Evolutionary conservation across 768 basidiomycete species (phyloP), one percentile per base, ranked within the genome.

Genomic region (Suillus bovinus): DNA sequence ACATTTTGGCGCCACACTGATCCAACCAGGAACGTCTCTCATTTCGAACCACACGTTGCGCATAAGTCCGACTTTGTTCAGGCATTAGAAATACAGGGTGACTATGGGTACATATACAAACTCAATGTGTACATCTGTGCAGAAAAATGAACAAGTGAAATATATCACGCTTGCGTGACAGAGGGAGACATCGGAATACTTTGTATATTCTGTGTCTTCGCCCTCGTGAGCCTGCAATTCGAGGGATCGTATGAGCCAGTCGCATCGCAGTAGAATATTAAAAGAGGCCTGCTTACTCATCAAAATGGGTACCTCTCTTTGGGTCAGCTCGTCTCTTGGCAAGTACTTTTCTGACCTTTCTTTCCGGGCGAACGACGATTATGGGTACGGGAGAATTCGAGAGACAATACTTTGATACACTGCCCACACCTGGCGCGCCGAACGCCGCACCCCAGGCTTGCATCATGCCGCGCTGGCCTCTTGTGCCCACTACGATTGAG

Each of bases 311-410:
- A 5, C 93, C 92, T 22, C 94, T 82, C 76, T 94, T 97, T 3
- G 94, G 94, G 70, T 97, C 88, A 53, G 90, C 91, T 50, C 89
- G 82, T 31, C 95, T 83, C 73, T 97, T 96, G 69, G 90, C 93
- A 50, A 90, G 78, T 0, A 86, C 86, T 73, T 96, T 96, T 65
- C 86, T 84, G 33, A 95, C 87, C 70, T 95, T 94, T 41, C 91
- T 82, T 68, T 94, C 92, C 2, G 94, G 93, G 4, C 94, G 84
- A 46, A 99, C 95, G 58, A 99, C 96, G 64, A 99, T 94, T 67
- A 97, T 92, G 2, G 96, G 96, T 0, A 99, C 94, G 1, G 96
- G 94, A 1, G 94, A 95, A 70, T 93, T 94, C 20, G 91, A 89
- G 47, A 97, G 84, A 64, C 91, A 93, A 71, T 93, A 91, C 66